Evolutionary conservation across 345 rosid genomes (phyloP), one percentile per base, ranked within the genome.

Genomic region (Zanthoxylum bungeanum): DNA sequence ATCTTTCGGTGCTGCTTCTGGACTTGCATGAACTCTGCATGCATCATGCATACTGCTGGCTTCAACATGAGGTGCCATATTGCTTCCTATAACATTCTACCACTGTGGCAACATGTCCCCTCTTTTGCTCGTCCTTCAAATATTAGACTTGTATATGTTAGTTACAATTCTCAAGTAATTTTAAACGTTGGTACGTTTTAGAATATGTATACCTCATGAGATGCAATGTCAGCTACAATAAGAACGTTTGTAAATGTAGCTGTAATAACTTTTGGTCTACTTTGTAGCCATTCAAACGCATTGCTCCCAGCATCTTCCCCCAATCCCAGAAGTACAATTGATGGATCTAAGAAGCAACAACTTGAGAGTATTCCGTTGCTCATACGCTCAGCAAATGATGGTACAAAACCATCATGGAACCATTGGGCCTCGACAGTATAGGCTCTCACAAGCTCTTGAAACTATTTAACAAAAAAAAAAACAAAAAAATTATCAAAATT

Each of bases 31-130:
- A n/a, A n/a, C n/a, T n/a, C n/a, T n/a, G n/a, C n/a, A n/a, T n/a
- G n/a, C n/a, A n/a, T n/a, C n/a, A n/a, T n/a, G n/a, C n/a, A n/a
- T n/a, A n/a, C n/a, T n/a, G n/a, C n/a, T n/a, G n/a, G n/a, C n/a
- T n/a, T n/a, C n/a, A n/a, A n/a, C n/a, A n/a, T n/a, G n/a, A n/a
- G n/a, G 14, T 60, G 5, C 36, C 39, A 47, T 59, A 21, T 67
- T 74, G 53, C 49, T 66, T 68, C 72, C 61, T 60, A 21, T 60
- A 75, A 31, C 73, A 68, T 50, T 61, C 61, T 3, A 75, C 60
- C 4, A 39, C 17, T 12, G 73, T 59, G 8, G 64, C 68, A 34
- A 55, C 55, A 34, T 68, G 65, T 19, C 72, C 72, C 34, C 72
- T 74, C 9, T 22, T 4, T 44, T 66, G 74, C 53, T 75, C 78